Evolutionary conservation across 1,284 basidiomycete species (phyloP).

Genomic region (Puccinia coronata): DNA sequence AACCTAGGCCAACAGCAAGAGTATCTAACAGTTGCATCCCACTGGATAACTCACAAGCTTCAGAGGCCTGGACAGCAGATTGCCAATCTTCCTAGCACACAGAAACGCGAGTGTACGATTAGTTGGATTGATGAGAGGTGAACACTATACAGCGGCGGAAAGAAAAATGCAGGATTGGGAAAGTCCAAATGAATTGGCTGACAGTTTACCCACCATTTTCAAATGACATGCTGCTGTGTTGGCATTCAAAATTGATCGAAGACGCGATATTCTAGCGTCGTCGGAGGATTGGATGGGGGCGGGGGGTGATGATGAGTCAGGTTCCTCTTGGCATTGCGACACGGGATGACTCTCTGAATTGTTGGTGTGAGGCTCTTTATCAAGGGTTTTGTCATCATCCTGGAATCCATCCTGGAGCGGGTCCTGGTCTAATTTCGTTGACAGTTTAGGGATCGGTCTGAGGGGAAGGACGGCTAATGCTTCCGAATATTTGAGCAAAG

Average conservation of each 20-base stretch:
- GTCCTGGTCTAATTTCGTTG: background rate
- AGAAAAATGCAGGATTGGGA: conserved; percentile 5
- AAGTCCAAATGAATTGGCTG: background rate
- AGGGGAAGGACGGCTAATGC: conserved; percentile 21
- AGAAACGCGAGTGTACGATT: background rate
- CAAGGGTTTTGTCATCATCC: background rate
- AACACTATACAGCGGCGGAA: background rate
- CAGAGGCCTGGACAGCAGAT: conserved; percentile 73
- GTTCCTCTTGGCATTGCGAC: background rate
- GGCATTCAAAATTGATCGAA: conserved; percentile 70
- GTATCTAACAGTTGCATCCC: no score
- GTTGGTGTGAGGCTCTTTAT: background rate
- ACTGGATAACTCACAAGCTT: conserved; percentile 69
- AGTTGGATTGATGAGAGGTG: background rate
- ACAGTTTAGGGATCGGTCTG: background rate
- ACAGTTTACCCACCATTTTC: conserved; percentile 66
- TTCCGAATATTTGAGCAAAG: conserved; percentile 19
- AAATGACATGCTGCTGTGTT: conserved; percentile 79
- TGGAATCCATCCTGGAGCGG: background rate
- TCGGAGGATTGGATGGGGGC: background rate
- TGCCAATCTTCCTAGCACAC: conserved; percentile 58
- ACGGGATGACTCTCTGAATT: no score
- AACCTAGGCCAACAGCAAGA: background rate
- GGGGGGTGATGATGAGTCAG: no score
- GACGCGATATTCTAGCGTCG: conserved; percentile 51